These are phyloP conservation scores for Pseudonectria buxi DNA, from an alignment of 2,329 filamentous ascomycete species.

Conservation along the genomic window DNA sequence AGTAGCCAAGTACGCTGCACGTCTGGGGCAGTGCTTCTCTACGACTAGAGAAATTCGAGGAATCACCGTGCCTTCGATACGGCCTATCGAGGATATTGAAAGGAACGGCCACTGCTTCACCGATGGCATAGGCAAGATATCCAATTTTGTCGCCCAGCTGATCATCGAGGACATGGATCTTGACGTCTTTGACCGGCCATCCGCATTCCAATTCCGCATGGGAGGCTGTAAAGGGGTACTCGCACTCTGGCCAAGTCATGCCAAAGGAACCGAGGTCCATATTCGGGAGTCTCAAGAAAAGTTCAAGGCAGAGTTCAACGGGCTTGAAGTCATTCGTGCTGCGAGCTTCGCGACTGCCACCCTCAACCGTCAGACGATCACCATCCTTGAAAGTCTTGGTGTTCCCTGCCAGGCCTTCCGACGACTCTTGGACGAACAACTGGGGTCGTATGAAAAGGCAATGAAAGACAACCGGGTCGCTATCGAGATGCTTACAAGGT, in stretches of 20 bases:
- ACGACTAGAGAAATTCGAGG: constrained; percentile 72
- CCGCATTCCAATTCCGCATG: constrained; percentile 85
- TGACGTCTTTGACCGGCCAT: constrained; percentile 55
- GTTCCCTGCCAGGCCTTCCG: constrained; percentile 62
- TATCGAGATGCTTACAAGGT: constrained; percentile 60
- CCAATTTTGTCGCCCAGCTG: constrained; percentile 64
- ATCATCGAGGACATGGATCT: constrained; percentile 65
- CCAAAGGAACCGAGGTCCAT: constrained; percentile 61
- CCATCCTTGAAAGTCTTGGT: constrained; percentile 73
- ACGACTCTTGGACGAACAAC: constrained; percentile 58
- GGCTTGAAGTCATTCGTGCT: constrained; percentile 77
- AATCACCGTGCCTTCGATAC: constrained; percentile 51
- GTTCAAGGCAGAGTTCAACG: constrained; percentile 64
- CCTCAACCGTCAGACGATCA: constrained; percentile 84
- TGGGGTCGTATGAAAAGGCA: constrained; percentile 61
- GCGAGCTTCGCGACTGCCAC: constrained; percentile 71
- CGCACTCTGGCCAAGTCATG: constrained; percentile 59
- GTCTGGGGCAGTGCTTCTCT: constrained; percentile 91
- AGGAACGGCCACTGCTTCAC: constrained; percentile 68
- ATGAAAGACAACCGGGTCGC: constrained; percentile 61
- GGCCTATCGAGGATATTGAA: constrained; percentile 64
- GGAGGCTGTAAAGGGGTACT: constrained; percentile 90
- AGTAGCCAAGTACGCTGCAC: constrained; percentile 83
- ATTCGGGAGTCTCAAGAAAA: constrained; percentile 84
- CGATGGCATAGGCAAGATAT: constrained; percentile 93